Conservation (phyloP, 2,329 filamentous ascomycete genomes). For the Beauveria bassiana region DNA sequence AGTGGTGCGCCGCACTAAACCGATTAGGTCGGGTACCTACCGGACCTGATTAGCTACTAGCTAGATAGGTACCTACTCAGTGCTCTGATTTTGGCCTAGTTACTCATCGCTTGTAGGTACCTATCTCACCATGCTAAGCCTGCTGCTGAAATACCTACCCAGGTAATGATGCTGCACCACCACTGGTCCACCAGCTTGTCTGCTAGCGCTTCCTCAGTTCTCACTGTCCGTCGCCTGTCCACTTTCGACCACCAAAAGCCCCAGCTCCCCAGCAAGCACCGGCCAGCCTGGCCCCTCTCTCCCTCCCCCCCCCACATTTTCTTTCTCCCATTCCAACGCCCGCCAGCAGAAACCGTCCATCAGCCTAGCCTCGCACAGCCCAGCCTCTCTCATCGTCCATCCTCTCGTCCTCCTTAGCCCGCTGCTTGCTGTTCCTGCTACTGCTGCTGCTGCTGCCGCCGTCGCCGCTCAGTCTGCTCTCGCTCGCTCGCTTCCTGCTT, state of each 20-base stretch:
- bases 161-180: too few species aligned
- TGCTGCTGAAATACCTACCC: too few species aligned
- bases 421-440: neutral
- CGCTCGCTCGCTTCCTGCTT: slow-evolving; percentile 1
- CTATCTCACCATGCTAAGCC: too few species aligned
- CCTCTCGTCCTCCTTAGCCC: neutral
- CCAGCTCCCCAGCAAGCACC: neutral
- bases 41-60: too few species aligned
- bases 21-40: too few species aligned
- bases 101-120: too few species aligned
- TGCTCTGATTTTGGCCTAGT: too few species aligned
- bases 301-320: neutral
- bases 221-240: neutral
- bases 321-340: slow-evolving; percentile 1
- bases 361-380: slow-evolving; percentile 1
- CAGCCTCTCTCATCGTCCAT: slow-evolving; percentile 4
- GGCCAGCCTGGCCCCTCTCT: neutral
- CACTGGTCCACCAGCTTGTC: too few species aligned
- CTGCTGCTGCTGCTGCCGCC: neutral
- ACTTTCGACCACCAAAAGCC: neutral
- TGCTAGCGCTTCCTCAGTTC: too few species aligned
- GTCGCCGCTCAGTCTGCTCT: neutral
- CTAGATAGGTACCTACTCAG: too few species aligned
- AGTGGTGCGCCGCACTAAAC: too few species aligned
- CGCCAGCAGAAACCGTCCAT: neutral